Evolutionary conservation across 768 basidiomycete species (phyloP).

Genomic region (Asterophora lycoperdoides): DNA sequence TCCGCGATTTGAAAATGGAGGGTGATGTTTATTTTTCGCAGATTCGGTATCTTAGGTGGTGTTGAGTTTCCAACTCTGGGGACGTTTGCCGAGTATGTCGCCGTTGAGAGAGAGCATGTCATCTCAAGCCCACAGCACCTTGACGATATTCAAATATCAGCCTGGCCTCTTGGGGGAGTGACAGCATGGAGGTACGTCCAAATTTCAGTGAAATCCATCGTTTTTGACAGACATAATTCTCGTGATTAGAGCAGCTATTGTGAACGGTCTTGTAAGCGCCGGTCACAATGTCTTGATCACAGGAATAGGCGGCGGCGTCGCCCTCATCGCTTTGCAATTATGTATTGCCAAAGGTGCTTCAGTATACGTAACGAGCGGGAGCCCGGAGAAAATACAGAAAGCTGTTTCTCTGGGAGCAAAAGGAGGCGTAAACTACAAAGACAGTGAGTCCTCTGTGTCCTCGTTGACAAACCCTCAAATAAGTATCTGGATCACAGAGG

Average conservation of each 20-base stretch:
- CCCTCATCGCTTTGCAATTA: conserved; percentile 69
- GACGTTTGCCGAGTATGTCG: conserved; percentile 73
- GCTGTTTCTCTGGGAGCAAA: conserved; percentile 67
- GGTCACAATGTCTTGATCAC: conserved; percentile 79
- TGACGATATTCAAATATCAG: conserved; percentile 62
- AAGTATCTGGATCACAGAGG: conserved; percentile 25
- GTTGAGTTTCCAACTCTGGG: conserved; percentile 51
- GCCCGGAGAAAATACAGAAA: conserved; percentile 60
- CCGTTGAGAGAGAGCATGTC: conserved; percentile 67
- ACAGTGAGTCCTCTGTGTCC: conserved; percentile 39
- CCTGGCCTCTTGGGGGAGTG: conserved; percentile 73
- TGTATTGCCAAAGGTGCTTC: conserved; percentile 70
- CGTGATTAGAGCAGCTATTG: conserved; percentile 50
- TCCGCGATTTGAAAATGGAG: background rate
- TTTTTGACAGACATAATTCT: background rate
- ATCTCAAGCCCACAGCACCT: conserved; percentile 64
- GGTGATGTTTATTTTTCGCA: conserved; percentile 18
- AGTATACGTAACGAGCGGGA: conserved; percentile 81
- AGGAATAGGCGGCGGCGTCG: conserved; percentile 83
- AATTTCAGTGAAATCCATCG: background rate
- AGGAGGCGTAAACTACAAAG: conserved; percentile 74
- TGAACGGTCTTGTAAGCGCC: conserved; percentile 57
- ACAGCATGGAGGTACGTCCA: conserved; percentile 79
- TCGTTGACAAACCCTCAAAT: background rate
- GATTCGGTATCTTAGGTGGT: conserved; percentile 69